These are phyloP conservation scores for Lipomyces oligophaga DNA, from an alignment of 805 yeast species.

Conservation along the genomic window DNA sequence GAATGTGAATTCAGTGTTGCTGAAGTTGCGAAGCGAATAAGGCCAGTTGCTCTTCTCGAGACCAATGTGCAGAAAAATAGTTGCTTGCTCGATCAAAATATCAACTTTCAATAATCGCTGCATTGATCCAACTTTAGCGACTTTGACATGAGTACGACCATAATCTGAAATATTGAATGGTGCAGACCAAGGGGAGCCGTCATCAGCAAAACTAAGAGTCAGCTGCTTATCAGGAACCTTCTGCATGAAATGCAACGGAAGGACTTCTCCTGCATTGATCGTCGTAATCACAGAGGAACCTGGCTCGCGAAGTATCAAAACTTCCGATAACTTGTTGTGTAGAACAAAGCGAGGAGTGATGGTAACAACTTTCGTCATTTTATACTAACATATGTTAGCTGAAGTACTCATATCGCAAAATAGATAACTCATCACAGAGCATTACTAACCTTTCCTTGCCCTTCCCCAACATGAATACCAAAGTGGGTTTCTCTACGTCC, in stretches of 20 bases:
- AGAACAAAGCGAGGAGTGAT: conserved; percentile 80
- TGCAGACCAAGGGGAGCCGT: conserved; percentile 48
- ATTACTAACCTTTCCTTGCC: conserved; percentile 60
- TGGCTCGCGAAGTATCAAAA: conserved; percentile 60
- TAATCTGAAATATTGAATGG: conserved; percentile 81
- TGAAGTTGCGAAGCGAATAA: conserved; percentile 82
- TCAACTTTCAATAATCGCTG: conserved; percentile 71
- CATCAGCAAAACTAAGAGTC: conserved; percentile 51
- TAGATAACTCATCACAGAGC: not conserved
- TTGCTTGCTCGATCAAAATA: conserved; percentile 71
- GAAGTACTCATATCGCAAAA: not conserved
- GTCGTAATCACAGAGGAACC: conserved; percentile 51
- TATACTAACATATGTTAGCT: conserved; percentile 40
- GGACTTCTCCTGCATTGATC: conserved; percentile 31
- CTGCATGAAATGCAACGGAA: conserved; percentile 52
- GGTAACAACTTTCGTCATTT: conserved; percentile 69
- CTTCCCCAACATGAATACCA: conserved; percentile 74
- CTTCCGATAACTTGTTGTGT: conserved; percentile 55
- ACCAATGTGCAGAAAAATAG: conserved; percentile 69
- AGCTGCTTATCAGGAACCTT: conserved; percentile 55
- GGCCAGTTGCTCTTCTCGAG: conserved; percentile 87
- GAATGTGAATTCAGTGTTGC: conserved; percentile 78
- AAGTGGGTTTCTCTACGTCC: conserved; percentile 56
- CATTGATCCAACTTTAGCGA: conserved; percentile 52
- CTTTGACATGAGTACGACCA: conserved; percentile 74